Percentiles rank a stretch among this genome's conserved stretches.
Conservation (phyloP, 345 rosid genomes). For the Cardiospermum halicacabum region DNA sequence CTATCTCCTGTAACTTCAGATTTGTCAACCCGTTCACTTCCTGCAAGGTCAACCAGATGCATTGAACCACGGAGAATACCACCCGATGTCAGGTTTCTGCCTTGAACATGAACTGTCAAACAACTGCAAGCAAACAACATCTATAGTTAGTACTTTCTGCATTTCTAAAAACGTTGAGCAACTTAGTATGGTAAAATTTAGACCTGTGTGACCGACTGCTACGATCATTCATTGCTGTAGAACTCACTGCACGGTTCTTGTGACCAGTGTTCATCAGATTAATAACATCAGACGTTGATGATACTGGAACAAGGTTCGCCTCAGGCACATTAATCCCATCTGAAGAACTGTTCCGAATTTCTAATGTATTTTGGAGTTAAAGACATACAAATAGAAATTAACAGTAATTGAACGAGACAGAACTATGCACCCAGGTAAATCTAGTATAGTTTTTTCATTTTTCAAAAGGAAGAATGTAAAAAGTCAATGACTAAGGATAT, state of each 20-base stretch:
- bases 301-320: conserved; percentile 71
- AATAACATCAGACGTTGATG: conserved; percentile 76
- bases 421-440: conserved; percentile 8
- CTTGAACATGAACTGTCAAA: conserved; percentile 91
- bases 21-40: conserved; percentile 94
- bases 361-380: conserved; percentile 63
- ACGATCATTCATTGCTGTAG: conserved; percentile 91
- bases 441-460: no score
- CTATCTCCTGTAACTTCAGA: conserved; percentile 93
- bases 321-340: conserved; percentile 94
- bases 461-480: no score
- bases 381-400: conserved; percentile 10
- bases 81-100: conserved; percentile 78
- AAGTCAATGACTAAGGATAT: conserved; percentile 68
- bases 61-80: conserved; percentile 62
- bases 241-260: conserved; percentile 69
- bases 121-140: conserved; percentile 47
- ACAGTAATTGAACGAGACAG: conserved; percentile 4
- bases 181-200: neutral
- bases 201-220: conserved; percentile 99
- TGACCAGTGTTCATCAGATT: conserved; percentile 85
- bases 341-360: conserved; percentile 81
- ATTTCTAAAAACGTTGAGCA: neutral
- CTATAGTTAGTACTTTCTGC: conserved; percentile 15
- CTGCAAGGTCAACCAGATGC: conserved; percentile 98